Conservation (phyloP, 108 stramenopile genomes). For the Nannochloropsis salina region DNA sequence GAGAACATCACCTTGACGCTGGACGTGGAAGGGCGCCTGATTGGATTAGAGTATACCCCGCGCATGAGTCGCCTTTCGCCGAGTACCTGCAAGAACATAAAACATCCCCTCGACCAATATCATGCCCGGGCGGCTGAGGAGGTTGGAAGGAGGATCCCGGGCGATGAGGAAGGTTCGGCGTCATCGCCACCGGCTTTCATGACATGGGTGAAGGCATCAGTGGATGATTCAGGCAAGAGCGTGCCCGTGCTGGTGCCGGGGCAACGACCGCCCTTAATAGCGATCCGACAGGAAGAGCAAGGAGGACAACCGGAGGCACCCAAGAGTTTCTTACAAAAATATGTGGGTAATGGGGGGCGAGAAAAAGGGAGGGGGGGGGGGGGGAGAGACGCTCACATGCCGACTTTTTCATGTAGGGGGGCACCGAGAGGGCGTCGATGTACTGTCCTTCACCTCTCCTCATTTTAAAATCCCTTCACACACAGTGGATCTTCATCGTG, state of each 20-base stretch:
- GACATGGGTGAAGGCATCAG: not conserved
- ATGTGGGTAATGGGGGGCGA: not conserved
- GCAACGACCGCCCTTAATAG: not conserved
- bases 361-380: not conserved
- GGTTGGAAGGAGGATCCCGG: not conserved
- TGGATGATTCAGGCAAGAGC: not conserved
- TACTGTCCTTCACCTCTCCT: not conserved
- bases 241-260: not conserved
- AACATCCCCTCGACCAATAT: not conserved
- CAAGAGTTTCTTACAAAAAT: not conserved
- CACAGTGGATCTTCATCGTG: conserved; percentile 9
- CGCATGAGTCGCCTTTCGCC: conserved; percentile 10
- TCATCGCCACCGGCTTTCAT: not conserved
- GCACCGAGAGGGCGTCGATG: too few species aligned
- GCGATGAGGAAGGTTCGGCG: not conserved
- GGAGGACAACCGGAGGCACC: not conserved
- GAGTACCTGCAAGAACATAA: not conserved
- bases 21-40: not conserved
- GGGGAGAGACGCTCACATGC: not conserved
- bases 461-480: not conserved
- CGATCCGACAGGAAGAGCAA: not conserved
- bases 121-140: not conserved
- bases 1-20: not conserved
- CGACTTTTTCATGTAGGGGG: too few species aligned
- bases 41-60: not conserved